Evolutionary conservation across 495 filamentous ascomycete species (phyloP), one percentile per base, ranked within the genome.

Genomic region (Alectoria sarmentosa): DNA sequence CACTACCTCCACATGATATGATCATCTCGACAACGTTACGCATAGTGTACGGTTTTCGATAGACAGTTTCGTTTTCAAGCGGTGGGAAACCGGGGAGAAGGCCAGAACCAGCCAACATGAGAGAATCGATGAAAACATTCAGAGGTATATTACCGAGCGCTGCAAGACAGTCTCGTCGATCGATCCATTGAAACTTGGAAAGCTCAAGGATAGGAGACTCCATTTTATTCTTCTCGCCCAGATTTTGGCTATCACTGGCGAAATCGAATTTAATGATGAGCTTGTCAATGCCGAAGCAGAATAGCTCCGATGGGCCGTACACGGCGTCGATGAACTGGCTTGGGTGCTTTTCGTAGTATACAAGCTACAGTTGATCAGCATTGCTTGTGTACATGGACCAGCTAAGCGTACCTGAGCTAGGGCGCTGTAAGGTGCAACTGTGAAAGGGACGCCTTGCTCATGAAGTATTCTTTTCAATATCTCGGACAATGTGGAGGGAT

Each of bases 361-460:
- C 87, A 63, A 98, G 83, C 92, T 96, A 69, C 58, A 42, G 38
- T 55, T 44, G 13, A 38, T 67, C 49, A 64, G 64, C 32, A 26
- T 30, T 19, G 34, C n/a, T n/a, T 28, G 42, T 21, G 11, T 36
- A 28, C 19, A 28, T 46, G 30, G 56, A 58, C 19, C 15, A 34
- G 30, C 32, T 30, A 38, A 55, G 28, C 58, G 66, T 76, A 96
- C 91, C 84, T 98, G 93, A 58, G 91, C 90, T 66, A 89, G 87
- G 54, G 93, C 90, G 70, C 87, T 90, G 75, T 92, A 97, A 5
- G 94, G 95, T 19, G 95, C 89, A 59, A 96, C 90, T 59, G 90
- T 83, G 73, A 92, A 96, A 44, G 90, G 81, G 49, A 96, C 78
- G 7, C 81, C 81, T 63, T 86, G 81, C 62, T 89, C 80, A 63